These are phyloP conservation scores for Phialophora macrospora DNA, from an alignment of 2,329 filamentous ascomycete species.

Conservation along the genomic window DNA sequence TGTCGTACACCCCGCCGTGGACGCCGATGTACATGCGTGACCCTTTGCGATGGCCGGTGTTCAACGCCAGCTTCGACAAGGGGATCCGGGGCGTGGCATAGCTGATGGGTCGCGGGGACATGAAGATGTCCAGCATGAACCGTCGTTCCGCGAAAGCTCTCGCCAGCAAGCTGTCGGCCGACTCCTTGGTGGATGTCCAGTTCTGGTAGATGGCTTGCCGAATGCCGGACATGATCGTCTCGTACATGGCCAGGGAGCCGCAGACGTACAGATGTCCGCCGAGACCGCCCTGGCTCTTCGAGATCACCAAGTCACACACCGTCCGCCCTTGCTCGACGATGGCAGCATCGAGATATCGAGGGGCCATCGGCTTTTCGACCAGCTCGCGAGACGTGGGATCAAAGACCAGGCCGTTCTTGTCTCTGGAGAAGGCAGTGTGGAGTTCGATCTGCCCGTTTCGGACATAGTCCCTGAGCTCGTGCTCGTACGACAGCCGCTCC, in stretches of 20 bases:
- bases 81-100: slow-evolving; percentile 58
- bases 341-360: slow-evolving; percentile 24
- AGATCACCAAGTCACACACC: slow-evolving; percentile 29
- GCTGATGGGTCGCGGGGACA: slow-evolving; percentile 60
- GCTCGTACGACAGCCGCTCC: slow-evolving; percentile 25
- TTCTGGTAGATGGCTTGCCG: slow-evolving; percentile 62
- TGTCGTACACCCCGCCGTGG: slow-evolving; percentile 27
- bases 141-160: slow-evolving; percentile 61
- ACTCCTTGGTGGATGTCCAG: slow-evolving; percentile 58
- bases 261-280: slow-evolving; percentile 54
- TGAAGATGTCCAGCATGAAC: slow-evolving; percentile 64
- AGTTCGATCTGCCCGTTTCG: slow-evolving; percentile 26
- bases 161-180: slow-evolving; percentile 57
- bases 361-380: slow-evolving; percentile 26
- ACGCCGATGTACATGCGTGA: slow-evolving; percentile 28
- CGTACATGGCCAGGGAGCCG: slow-evolving; percentile 56
- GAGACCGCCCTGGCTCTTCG: slow-evolving; percentile 27
- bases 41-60: slow-evolving; percentile 55
- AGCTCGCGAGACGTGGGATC: slow-evolving; percentile 27
- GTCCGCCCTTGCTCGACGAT: slow-evolving; percentile 31
- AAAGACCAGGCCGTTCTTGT: slow-evolving; percentile 26
- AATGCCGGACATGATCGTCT: slow-evolving; percentile 62
- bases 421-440: slow-evolving; percentile 26
- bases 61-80: slow-evolving; percentile 55
- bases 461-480: slow-evolving; percentile 29